A percentile compares a stretch with the other conserved stretches of the same genome.
These are phyloP conservation scores for Epichloe glyceriae DNA, from an alignment of 2,329 filamentous ascomycete genomes.

Conservation along the genomic window DNA sequence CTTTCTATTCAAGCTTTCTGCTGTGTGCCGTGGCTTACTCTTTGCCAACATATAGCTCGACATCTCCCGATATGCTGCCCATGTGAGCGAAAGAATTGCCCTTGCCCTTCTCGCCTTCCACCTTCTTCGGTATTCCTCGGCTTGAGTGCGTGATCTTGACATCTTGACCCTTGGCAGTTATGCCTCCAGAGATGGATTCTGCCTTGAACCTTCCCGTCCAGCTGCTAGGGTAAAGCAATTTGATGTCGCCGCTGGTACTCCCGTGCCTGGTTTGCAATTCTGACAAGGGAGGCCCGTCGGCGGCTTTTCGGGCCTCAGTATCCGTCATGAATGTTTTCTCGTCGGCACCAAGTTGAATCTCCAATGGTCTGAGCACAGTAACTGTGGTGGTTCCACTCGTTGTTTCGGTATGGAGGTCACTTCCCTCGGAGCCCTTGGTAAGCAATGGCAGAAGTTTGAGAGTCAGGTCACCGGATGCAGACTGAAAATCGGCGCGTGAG, in stretches of 20 bases:
- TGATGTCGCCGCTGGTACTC: slow-evolving; percentile 30
- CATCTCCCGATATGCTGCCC: slow-evolving; percentile 18
- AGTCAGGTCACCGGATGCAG: slow-evolving; percentile 27
- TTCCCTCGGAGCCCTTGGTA: slow-evolving; percentile 11
- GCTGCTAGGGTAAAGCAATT: slow-evolving; percentile 30
- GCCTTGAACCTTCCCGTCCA: slow-evolving; percentile 36
- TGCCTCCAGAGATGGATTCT: slow-evolving; percentile 25
- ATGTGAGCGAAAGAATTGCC: slow-evolving; percentile 20
- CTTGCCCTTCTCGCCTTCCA: slow-evolving; percentile 29
- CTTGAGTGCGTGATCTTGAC: slow-evolving; percentile 24
- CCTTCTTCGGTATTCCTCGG: slow-evolving; percentile 18
- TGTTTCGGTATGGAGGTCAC: slow-evolving; percentile 26
- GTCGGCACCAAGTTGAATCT: slow-evolving; percentile 3
- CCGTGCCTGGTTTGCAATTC: slow-evolving; percentile 28
- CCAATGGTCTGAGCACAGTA: slow-evolving; percentile 28
- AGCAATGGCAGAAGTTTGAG: slow-evolving; percentile 32
- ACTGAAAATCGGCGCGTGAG: slow-evolving; percentile 20
- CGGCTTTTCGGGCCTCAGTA: slow-evolving; percentile 3
- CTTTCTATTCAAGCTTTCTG: too few relatives aligned
- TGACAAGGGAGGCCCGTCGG: slow-evolving; percentile 16
- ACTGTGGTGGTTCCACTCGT: slow-evolving; percentile 30
- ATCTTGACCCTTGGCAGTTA: slow-evolving; percentile 28
- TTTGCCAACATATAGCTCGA: slow-evolving; percentile 16
- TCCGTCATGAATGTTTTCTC: neutral
- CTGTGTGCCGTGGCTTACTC: neutral